Evolutionary conservation across 2,329 filamentous ascomycete genomes (phyloP).

Genomic region (Teratosphaeria epicoccoides): DNA sequence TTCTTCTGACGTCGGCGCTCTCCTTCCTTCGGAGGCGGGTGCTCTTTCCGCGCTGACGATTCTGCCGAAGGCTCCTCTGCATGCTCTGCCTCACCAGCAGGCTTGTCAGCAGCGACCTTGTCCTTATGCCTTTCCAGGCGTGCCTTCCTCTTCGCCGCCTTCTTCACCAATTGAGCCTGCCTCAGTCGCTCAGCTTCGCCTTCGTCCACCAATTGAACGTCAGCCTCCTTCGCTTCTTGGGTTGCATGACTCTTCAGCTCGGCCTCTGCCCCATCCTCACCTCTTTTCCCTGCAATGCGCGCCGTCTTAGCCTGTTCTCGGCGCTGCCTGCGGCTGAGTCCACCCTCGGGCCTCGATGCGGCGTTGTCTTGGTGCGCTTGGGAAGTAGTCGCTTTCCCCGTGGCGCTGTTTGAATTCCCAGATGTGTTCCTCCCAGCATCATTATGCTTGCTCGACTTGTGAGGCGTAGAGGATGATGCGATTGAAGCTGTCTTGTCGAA

Average conservation of each 20-base stretch:
- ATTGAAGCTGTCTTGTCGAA: not conserved
- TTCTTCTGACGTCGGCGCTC: not conserved
- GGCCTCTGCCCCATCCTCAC: not conserved
- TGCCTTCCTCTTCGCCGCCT: not conserved
- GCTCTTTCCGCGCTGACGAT: not conserved
- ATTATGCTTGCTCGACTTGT: not conserved
- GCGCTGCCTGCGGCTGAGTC: not conserved
- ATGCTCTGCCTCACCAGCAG: not conserved
- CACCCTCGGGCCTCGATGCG: not conserved
- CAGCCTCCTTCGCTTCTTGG: not conserved
- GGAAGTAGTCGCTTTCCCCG: not conserved
- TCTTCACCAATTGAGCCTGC: not conserved
- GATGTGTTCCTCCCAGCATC: not conserved
- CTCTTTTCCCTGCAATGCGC: not conserved
- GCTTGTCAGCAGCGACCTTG: not conserved
- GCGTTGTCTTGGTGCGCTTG: not conserved
- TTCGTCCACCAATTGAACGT: not conserved
- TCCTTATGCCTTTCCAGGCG: not conserved
- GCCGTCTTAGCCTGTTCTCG: not conserved
- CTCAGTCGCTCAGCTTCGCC: not conserved
- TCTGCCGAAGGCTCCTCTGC: not conserved
- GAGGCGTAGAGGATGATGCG: not conserved
- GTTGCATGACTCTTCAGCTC: not conserved
- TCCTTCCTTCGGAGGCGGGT: not conserved
- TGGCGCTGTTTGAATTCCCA: not conserved